Evolutionary conservation across 345 rosid species (phyloP).

Genomic region (Acer yangbiense): DNA sequence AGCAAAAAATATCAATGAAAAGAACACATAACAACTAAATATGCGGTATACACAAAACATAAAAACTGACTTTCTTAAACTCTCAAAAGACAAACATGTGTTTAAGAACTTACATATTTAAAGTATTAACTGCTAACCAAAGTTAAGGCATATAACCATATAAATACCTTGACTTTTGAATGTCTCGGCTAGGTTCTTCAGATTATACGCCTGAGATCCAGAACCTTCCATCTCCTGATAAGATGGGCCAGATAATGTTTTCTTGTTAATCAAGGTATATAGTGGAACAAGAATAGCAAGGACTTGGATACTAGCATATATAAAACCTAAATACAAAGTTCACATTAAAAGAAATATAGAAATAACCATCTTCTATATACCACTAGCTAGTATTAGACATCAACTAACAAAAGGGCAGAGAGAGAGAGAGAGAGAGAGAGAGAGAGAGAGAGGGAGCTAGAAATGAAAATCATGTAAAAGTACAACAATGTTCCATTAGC

Average conservation of each 20-base stretch:
- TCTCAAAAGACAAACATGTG: not conserved
- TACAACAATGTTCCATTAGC: not conserved
- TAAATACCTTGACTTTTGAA: slow-evolving; percentile 73
- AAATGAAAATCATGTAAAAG: not conserved
- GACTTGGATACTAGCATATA: not conserved
- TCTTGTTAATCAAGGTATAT: slow-evolving; percentile 13
- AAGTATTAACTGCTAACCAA: slow-evolving; percentile 16
- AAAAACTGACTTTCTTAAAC: not conserved
- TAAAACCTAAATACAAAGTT: slow-evolving; percentile 5
- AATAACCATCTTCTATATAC: slow-evolving; percentile 2
- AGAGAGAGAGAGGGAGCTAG: not conserved
- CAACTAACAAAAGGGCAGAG: not conserved
- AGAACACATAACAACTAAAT: slow-evolving; percentile 6
- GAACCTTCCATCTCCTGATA: slow-evolving; percentile 80
- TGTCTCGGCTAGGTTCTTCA: slow-evolving; percentile 63
- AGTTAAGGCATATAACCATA: slow-evolving; percentile 7
- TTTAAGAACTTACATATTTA: slow-evolving; percentile 1
- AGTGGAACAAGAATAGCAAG: slow-evolving; percentile 1
- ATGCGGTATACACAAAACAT: not conserved
- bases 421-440: not conserved
- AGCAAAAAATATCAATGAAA: slow-evolving; percentile 1
- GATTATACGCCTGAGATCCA: slow-evolving; percentile 53
- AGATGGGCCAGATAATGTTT: slow-evolving; percentile 9
- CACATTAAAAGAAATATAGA: not conserved
- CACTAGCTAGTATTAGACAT: not conserved